Evolutionary conservation across 2,329 filamentous ascomycete genomes (phyloP).

Genomic region (Phyllosticta ampelicida): DNA sequence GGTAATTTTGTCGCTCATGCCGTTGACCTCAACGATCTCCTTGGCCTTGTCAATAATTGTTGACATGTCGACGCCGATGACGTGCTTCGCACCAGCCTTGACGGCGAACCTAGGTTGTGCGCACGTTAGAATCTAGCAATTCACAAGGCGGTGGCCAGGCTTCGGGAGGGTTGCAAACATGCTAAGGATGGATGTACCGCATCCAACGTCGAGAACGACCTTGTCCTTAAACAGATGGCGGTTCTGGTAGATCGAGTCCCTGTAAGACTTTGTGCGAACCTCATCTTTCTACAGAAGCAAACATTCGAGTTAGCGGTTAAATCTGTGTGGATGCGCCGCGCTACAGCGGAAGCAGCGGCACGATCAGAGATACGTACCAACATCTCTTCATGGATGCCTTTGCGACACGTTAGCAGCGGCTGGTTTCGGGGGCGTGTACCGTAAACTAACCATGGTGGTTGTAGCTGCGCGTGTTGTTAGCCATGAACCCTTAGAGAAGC

Average conservation of each 20-base stretch:
- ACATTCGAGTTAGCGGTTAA: conserved; percentile 5
- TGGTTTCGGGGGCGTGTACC: background rate
- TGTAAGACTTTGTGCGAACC: conserved; percentile 91
- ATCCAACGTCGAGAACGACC: conserved; percentile 93
- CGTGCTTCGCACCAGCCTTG: conserved; percentile 92
- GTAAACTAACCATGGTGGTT: conserved; percentile 83
- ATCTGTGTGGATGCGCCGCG: background rate
- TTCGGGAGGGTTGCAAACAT: conserved; percentile 54
- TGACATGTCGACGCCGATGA: conserved; percentile 98
- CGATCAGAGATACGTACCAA: conserved; percentile 53
- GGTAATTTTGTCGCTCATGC: conserved; percentile 91
- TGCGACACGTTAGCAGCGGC: background rate
- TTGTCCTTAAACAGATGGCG: conserved; percentile 87
- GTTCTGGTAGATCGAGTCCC: conserved; percentile 96
- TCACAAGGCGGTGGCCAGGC: conserved; percentile 2
- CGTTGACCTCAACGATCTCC: conserved; percentile 88
- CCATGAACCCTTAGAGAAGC: conserved; percentile 16
- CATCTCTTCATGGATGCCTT: conserved; percentile 97
- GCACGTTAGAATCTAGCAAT: conserved; percentile 12
- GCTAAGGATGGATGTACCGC: conserved; percentile 94
- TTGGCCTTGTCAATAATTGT: conserved; percentile 98
- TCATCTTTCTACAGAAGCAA: conserved; percentile 71
- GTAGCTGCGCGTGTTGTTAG: conserved; percentile 54
- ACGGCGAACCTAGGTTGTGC: conserved; percentile 69
- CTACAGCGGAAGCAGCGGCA: conserved; percentile 7